Percentiles rank a stretch among this genome's conserved stretches.
phyloP scores from a whole-genome alignment of 805 yeast species.

The Kodamaea fukazawae region DNA sequence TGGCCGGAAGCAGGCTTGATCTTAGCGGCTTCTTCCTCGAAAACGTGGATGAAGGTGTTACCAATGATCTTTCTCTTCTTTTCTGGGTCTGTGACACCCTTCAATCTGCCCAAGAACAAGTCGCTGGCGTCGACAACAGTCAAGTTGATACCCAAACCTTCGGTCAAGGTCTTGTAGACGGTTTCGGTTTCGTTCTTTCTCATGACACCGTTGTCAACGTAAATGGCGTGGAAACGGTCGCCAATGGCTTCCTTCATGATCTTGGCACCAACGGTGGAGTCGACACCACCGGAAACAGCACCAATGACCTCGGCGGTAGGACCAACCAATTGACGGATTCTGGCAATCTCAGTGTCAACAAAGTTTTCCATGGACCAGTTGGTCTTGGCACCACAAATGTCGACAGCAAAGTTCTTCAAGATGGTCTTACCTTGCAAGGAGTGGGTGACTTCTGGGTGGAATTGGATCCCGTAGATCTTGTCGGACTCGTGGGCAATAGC shows the following conservation, averaged over 20 bases:
- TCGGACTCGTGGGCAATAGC: slow-evolving; percentile 78
- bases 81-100: slow-evolving; percentile 97
- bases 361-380: slow-evolving; percentile 99
- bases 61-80: slow-evolving; percentile 98
- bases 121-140: slow-evolving; percentile 94
- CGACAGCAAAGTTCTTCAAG: slow-evolving; percentile 88
- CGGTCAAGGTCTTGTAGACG: slow-evolving; percentile 86
- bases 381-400: slow-evolving; percentile 79
- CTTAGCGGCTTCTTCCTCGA: slow-evolving; percentile 91
- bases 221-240: slow-evolving; percentile 95
- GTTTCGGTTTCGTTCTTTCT: slow-evolving; percentile 87
- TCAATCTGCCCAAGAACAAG: slow-evolving; percentile 78
- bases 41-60: slow-evolving; percentile 94
- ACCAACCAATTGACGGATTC: slow-evolving; percentile 89
- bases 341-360: slow-evolving; percentile 91
- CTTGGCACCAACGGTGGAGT: slow-evolving; percentile 98
- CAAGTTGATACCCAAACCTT: slow-evolving; percentile 91
- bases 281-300: slow-evolving; percentile 99
- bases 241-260: slow-evolving; percentile 98
- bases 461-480: slow-evolving; percentile 89
- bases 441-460: slow-evolving; percentile 99
- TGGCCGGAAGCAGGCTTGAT: slow-evolving; percentile 87
- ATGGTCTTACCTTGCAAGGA: slow-evolving; percentile 85
- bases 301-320: slow-evolving; percentile 98
- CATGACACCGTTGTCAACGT: slow-evolving; percentile 97